Percentiles rank a stretch among this genome's conserved stretches.
phyloP scores from a whole-genome alignment of 768 basidiomycete genomes.

The Lentinula raphanica region DNA sequence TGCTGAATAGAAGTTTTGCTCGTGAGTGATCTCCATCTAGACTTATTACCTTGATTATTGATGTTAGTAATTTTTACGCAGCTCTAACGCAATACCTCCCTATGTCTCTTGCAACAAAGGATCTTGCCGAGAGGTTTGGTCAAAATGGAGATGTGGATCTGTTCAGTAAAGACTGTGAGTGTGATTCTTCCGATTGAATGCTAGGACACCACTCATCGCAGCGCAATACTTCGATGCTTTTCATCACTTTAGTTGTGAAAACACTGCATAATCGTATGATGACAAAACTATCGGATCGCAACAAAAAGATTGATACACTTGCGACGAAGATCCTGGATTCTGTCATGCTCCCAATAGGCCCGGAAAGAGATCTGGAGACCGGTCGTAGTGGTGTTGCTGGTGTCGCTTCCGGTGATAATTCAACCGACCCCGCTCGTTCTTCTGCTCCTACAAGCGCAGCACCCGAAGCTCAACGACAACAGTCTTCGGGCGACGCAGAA shows the following conservation, averaged over 20 bases:
- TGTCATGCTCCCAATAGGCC: constrained; percentile 7
- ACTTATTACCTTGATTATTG: too few species aligned
- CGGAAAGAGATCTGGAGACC: constrained; percentile 5
- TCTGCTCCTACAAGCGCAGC: not conserved
- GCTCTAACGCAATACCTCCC: constrained; percentile 52
- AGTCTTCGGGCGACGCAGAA: too few species aligned
- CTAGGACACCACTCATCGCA: not conserved
- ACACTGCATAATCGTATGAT: constrained; percentile 30
- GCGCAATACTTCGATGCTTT: not conserved
- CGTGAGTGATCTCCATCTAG: constrained; percentile 24
- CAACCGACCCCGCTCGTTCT: not conserved
- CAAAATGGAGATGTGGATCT: constrained; percentile 28
- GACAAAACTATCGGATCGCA: constrained; percentile 15
- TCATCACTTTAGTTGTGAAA: constrained; percentile 24
- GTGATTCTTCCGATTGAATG: too few species aligned
- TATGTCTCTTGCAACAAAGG: constrained; percentile 57
- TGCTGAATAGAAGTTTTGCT: constrained; percentile 32
- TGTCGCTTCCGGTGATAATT: too few species aligned
- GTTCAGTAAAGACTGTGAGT: constrained; percentile 12
- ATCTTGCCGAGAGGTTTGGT: constrained; percentile 40
- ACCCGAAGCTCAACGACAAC: too few species aligned
- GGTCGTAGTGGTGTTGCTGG: not conserved
- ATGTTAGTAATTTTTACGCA: too few species aligned
- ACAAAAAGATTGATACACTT: constrained; percentile 25
- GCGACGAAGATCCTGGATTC: constrained; percentile 23